These are phyloP conservation scores for Citrus inodora DNA, from an alignment of 345 rosid genomes.

Conservation along the genomic window DNA sequence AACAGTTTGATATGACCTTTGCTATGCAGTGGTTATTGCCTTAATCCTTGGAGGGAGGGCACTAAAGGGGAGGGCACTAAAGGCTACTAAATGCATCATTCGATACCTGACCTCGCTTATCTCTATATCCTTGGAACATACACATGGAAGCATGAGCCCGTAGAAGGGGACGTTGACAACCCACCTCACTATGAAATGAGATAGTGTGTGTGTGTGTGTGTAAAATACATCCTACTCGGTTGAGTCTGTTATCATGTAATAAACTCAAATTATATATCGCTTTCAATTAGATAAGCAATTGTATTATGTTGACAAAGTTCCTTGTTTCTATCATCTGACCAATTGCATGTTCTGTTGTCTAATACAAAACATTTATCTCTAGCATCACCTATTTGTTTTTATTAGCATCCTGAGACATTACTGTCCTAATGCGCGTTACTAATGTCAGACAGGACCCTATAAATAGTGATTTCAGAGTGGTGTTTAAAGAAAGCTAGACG, in stretches of 20 bases:
- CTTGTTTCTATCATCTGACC: not conserved
- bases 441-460: not conserved
- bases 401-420: not conserved
- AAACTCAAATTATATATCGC: not conserved
- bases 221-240: not conserved
- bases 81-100: not conserved
- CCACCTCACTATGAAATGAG: not conserved
- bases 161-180: not conserved
- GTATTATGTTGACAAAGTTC: too few relatives aligned
- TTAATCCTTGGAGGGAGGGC: not conserved
- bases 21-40: not conserved
- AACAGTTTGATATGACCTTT: not conserved
- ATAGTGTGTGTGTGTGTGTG: too few relatives aligned
- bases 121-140: not conserved
- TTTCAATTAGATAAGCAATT: too few relatives aligned
- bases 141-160: not conserved
- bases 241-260: not conserved
- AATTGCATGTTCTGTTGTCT: not conserved
- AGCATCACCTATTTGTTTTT: not conserved
- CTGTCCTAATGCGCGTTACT: too few relatives aligned
- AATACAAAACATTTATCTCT: not conserved
- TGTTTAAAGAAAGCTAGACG: not conserved
- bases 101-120: not conserved
- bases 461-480: not conserved
- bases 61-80: not conserved